These are phyloP conservation scores for Mallotus nudiflorus DNA, from an alignment of 345 rosid genomes.

Conservation along the genomic window DNA sequence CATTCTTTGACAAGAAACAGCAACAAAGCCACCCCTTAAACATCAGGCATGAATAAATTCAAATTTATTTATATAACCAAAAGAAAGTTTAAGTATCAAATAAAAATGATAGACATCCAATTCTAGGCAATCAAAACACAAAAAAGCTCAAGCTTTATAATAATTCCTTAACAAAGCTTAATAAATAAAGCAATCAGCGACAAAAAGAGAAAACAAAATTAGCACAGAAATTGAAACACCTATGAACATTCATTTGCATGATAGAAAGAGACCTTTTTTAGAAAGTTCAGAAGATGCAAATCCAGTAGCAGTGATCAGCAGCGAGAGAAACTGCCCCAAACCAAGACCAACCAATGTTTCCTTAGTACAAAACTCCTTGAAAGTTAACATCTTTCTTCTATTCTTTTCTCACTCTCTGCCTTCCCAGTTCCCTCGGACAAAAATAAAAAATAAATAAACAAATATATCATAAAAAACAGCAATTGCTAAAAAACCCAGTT, in stretches of 20 bases:
- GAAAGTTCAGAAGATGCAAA: slow-evolving; percentile 61
- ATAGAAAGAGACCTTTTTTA: slow-evolving; percentile 49
- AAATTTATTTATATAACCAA: not conserved
- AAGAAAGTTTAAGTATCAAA: not conserved
- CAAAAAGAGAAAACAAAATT: not conserved
- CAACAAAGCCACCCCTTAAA: not conserved
- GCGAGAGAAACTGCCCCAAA: slow-evolving; percentile 73
- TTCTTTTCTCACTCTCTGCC: not conserved
- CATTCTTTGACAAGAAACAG: not conserved
- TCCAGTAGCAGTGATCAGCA: slow-evolving; percentile 52
- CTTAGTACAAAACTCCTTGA: slow-evolving; percentile 46
- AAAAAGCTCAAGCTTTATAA: not conserved
- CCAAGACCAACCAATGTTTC: slow-evolving; percentile 68
- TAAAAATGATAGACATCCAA: too few species aligned
- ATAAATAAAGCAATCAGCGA: too few species aligned
- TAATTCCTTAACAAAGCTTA: not conserved
- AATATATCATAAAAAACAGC: not conserved
- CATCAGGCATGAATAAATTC: not conserved
- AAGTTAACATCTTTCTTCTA: slow-evolving; percentile 27
- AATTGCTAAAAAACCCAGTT: not conserved
- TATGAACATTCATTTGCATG: not conserved
- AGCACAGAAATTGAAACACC: not conserved
- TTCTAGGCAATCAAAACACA: not conserved
- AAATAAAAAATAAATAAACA: not conserved
- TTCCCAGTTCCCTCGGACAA: not conserved